A percentile compares a stretch with the other conserved stretches of the same genome.
Evolutionary conservation across 2,329 filamentous ascomycete species (phyloP).

Genomic region (Epichloe coenophiala): DNA sequence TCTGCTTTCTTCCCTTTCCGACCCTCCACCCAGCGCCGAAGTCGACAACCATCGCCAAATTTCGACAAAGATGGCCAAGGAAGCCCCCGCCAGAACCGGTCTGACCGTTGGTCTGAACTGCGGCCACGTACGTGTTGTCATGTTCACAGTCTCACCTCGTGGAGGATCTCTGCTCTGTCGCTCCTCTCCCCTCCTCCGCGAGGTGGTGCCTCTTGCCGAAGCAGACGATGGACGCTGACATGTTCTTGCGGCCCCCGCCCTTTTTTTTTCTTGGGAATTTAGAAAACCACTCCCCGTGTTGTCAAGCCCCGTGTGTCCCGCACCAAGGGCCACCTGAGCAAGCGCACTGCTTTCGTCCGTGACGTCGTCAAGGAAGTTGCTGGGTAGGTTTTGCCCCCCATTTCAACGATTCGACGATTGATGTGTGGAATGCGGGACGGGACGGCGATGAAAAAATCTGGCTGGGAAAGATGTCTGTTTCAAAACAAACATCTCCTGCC

Average conservation of each 20-base stretch:
- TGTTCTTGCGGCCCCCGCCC: conserved; percentile 19
- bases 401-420: neutral
- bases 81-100: conserved; percentile 43
- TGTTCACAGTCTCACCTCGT: conserved; percentile 52
- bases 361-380: conserved; percentile 98
- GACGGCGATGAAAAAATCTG: no score
- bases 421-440: no score
- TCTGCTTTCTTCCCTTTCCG: conserved; percentile 11
- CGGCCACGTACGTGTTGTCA: conserved; percentile 42
- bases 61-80: conserved; percentile 42
- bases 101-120: conserved; percentile 49
- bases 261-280: conserved; percentile 18
- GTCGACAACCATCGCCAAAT: conserved; percentile 18
- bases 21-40: conserved; percentile 15
- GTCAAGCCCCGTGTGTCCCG: conserved; percentile 66
- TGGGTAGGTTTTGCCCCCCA: conserved; percentile 47
- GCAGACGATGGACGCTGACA: conserved; percentile 53
- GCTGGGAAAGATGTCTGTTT: no score
- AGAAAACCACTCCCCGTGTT: conserved; percentile 75
- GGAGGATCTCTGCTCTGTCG: conserved; percentile 51
- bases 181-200: conserved; percentile 12
- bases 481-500: neutral
- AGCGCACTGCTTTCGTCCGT: conserved; percentile 91
- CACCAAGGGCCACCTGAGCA: conserved; percentile 92
- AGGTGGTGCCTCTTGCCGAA: conserved; percentile 12